phyloP scores from a whole-genome alignment of 805 yeast genomes.

The Ogataea wickerhamii region DNA sequence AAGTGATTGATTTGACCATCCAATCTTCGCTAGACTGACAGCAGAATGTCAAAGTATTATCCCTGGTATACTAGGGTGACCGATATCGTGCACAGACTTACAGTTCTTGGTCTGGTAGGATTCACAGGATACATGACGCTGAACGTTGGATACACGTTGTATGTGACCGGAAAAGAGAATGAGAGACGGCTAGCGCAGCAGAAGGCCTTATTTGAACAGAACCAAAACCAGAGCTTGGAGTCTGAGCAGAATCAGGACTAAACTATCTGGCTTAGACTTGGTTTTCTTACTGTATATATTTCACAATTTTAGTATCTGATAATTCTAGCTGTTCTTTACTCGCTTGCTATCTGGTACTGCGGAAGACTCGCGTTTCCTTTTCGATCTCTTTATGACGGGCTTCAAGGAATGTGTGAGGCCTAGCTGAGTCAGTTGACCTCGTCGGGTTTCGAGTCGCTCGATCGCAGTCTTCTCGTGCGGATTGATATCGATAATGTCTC shows the following conservation, averaged over 20 bases:
- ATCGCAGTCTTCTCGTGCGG: constrained; percentile 9
- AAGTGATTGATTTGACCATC: too few species aligned
- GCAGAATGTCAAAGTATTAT: constrained; percentile 44
- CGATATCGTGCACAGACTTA: constrained; percentile 68
- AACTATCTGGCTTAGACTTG: too few species aligned
- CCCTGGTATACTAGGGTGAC: constrained; percentile 77
- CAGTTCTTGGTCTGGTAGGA: constrained; percentile 65
- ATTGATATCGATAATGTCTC: constrained; percentile 35
- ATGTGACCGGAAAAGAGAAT: constrained; percentile 49
- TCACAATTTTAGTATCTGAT: constrained; percentile 2
- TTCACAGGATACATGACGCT: constrained; percentile 44
- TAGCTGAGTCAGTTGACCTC: constrained; percentile 14
- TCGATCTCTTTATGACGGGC: constrained; percentile 18
- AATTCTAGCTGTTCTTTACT: neutral
- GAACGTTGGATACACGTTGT: constrained; percentile 50
- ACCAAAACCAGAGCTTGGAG: constrained; percentile 22
- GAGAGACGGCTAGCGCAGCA: constrained; percentile 40
- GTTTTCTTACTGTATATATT: constrained; percentile 10
- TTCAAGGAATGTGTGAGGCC: constrained; percentile 38
- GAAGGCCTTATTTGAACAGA: constrained; percentile 27
- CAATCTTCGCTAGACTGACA: too few species aligned
- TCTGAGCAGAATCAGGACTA: too few species aligned
- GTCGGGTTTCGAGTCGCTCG: constrained; percentile 13
- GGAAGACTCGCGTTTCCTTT: constrained; percentile 3
- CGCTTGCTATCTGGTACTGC: too few species aligned